Evolutionary conservation across 2,329 filamentous ascomycete species (phyloP).

Genomic region (Chrysosphaeria jannelii): DNA sequence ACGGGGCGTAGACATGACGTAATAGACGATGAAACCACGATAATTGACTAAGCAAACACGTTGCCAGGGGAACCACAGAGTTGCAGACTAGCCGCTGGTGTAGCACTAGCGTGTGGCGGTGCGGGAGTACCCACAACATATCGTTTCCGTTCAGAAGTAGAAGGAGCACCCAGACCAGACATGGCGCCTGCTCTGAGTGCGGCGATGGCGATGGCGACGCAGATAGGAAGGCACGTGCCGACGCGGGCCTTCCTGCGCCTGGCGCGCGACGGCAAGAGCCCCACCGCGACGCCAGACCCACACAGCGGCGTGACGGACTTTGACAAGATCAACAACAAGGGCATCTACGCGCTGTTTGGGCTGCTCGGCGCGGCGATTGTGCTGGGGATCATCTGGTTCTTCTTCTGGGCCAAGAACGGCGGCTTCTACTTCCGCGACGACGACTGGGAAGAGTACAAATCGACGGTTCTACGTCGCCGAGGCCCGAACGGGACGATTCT

Average conservation of each 20-base stretch:
- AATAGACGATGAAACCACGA: too few relatives aligned
- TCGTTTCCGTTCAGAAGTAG: too few relatives aligned
- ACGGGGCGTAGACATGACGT: too few relatives aligned
- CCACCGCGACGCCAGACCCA: slow-evolving; percentile 11
- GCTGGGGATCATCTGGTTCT: slow-evolving; percentile 67
- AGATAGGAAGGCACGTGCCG: slow-evolving; percentile 6
- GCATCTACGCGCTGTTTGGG: slow-evolving; percentile 63
- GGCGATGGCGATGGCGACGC: not conserved
- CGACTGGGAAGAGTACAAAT: slow-evolving; percentile 98
- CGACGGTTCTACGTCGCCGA: slow-evolving; percentile 64
- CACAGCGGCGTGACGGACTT: slow-evolving; percentile 19
- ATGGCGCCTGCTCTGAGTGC: slow-evolving; percentile 13
- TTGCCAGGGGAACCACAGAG: too few relatives aligned
- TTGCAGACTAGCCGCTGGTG: too few relatives aligned
- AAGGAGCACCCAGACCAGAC: not conserved
- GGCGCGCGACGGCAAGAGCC: slow-evolving; percentile 9
- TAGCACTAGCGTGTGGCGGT: not conserved
- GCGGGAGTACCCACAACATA: slow-evolving; percentile 1
- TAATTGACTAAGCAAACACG: too few relatives aligned
- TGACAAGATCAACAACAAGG: slow-evolving; percentile 29
- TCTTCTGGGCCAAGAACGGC: slow-evolving; percentile 93
- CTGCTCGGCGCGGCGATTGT: slow-evolving; percentile 55
- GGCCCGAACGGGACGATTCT: slow-evolving; percentile 72
- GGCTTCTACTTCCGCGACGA: slow-evolving; percentile 62
- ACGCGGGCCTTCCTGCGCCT: slow-evolving; percentile 14